A percentile compares a stretch with the other conserved stretches of the same genome.
phyloP scores from a whole-genome alignment of 768 basidiomycete genomes.

The Termitomyces sp. region DNA sequence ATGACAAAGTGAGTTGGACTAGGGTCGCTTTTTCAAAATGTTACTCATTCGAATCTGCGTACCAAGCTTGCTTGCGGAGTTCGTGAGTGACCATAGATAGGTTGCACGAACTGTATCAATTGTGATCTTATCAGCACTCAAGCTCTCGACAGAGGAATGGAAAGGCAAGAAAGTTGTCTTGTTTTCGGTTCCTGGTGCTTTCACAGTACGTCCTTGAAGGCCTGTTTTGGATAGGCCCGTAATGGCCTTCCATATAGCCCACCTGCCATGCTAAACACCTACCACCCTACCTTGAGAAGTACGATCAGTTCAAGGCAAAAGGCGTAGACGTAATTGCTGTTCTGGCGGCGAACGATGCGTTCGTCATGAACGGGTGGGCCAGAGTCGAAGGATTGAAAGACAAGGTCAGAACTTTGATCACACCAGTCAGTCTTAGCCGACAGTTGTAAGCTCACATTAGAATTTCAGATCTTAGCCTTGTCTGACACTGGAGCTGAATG shows the following conservation, averaged over 20 bases:
- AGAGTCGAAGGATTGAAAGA: slow-evolving; percentile 58
- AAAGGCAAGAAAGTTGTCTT: slow-evolving; percentile 80
- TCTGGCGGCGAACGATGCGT: slow-evolving; percentile 74
- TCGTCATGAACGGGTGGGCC: slow-evolving; percentile 65
- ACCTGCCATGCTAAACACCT: slow-evolving; percentile 65
- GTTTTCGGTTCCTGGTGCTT: slow-evolving; percentile 75
- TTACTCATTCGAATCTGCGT: neutral
- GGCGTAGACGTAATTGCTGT: slow-evolving; percentile 73
- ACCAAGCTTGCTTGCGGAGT: slow-evolving; percentile 54
- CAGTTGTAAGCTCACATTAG: neutral
- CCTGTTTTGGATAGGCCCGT: neutral
- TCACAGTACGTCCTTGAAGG: slow-evolving; percentile 49
- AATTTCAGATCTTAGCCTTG: slow-evolving; percentile 48
- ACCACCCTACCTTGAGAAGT: slow-evolving; percentile 61
- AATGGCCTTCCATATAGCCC: slow-evolving; percentile 31
- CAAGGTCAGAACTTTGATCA: slow-evolving; percentile 35
- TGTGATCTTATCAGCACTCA: slow-evolving; percentile 33
- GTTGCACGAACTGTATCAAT: neutral
- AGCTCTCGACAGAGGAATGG: slow-evolving; percentile 57
- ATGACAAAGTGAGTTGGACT: slow-evolving; percentile 42
- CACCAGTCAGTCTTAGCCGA: neutral
- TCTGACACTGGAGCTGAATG: slow-evolving; percentile 51
- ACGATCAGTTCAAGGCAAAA: slow-evolving; percentile 71
- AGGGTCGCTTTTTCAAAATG: neutral
- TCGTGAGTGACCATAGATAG: slow-evolving; percentile 36